Base-by-base conservation (phyloP, 805 yeast species). In the Wickerhamomyces pijperi region DNA sequence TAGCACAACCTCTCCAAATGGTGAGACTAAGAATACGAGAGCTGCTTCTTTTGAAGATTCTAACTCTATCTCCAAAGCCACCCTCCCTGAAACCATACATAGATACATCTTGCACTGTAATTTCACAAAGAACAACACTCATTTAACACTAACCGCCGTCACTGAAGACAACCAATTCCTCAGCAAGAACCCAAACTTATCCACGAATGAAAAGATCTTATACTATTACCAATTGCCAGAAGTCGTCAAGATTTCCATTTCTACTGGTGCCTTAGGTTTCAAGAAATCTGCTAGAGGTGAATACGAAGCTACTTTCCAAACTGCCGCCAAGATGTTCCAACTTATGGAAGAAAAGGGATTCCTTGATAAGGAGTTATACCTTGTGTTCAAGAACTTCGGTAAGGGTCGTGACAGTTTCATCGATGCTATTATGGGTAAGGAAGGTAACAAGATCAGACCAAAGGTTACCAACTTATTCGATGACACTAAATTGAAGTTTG, bases 281-380 rank as follows among this genome's bases (percentile, higher is more conserved):
- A 74, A 86, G 53, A 86, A 87, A 53, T 75, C 92, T 15, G 86
- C 86, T 41, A 77, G 96, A 61, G 85, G 94, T 36, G 95, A 86
- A 59, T 85, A 84, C 54, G 98, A 90, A 61, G 96, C 95, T 1
- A 82, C 82, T 13, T 88, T 81, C 67, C 96, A 87, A 58, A 80
- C 90, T 9, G 66, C 87, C 14, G 66, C 87, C 4, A 74, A 73
- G 46, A 68, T 84, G 62, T 86, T 90, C 60, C 70, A 77, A 45
- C 58, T 69, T 46, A 82, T 90, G 55, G 76, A 75, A 60, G 82
- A 78, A 55, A 71, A 67, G 46, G 71, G 70, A 29, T 64, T 70
- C 41, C 56, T 78, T 36, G 72, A 71, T 33, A 74, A 74, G 46
- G 72, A 78, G 46, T 65, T 90, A 20, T 97, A 90, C 59, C 59